These are phyloP conservation scores for Barbatosphaeria neglecta DNA, from an alignment of 495 filamentous ascomycete genomes.

Conservation along the genomic window DNA sequence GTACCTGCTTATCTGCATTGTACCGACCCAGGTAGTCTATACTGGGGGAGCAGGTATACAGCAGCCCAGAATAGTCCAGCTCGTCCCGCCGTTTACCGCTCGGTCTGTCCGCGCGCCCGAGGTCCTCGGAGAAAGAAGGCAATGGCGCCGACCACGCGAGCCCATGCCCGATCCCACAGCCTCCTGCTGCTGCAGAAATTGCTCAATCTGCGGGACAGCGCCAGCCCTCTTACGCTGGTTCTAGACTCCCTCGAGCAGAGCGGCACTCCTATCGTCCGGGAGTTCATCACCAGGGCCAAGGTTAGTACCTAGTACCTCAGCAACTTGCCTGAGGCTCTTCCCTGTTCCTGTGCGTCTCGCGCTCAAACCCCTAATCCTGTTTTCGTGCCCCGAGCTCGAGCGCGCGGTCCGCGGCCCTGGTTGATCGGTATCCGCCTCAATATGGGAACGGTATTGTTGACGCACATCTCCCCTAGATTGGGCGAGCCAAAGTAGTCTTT, in stretches of 20 bases:
- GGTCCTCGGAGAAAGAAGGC: not conserved
- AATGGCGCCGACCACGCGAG: conserved; percentile 41
- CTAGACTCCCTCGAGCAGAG: conserved; percentile 80
- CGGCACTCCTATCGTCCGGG: conserved; percentile 53
- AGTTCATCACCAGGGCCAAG: conserved; percentile 67
- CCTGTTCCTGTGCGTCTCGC: not conserved
- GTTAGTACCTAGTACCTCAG: too few relatives aligned
- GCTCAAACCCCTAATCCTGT: not conserved
- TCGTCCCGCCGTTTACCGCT: too few relatives aligned
- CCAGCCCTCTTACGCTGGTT: conserved; percentile 76
- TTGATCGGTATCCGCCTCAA: not conserved
- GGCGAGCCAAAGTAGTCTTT: conserved; percentile 51
- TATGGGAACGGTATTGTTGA: conserved; percentile 3
- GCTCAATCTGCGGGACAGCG: conserved; percentile 62
- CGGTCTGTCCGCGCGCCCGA: too few relatives aligned
- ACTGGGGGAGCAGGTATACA: too few relatives aligned
- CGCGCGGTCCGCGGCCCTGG: not conserved
- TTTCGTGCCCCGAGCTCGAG: not conserved
- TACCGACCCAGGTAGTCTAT: too few relatives aligned
- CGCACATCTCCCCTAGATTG: conserved; percentile 21
- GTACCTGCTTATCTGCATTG: too few relatives aligned
- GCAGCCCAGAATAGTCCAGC: too few relatives aligned
- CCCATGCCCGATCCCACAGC: conserved; percentile 74
- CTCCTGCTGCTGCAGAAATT: conserved; percentile 77
- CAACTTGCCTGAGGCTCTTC: not conserved